Percentiles rank a stretch among this genome's conserved stretches.
phyloP scores from a whole-genome alignment of 2,329 filamentous ascomycete genomes.

The Didymella glomerata region DNA sequence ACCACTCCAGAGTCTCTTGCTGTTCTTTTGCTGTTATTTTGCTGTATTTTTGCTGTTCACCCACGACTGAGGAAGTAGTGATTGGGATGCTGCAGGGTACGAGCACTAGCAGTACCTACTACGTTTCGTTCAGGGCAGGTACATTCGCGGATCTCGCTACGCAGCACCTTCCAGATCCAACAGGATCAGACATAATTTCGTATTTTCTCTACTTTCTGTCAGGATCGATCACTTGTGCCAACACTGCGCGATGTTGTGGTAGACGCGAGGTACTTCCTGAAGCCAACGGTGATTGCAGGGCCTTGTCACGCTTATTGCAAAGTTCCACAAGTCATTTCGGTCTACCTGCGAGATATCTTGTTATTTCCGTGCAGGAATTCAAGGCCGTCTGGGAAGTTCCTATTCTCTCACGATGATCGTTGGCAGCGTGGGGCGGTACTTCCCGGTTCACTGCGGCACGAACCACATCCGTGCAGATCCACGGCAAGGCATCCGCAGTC shows the following conservation, averaged over 20 bases:
- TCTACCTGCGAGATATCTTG: neutral
- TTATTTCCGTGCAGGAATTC: neutral
- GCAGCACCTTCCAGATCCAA: neutral
- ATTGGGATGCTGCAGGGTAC: neutral
- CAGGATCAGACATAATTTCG: neutral
- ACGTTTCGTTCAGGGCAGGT: neutral
- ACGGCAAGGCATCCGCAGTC: neutral
- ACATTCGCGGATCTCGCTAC: neutral
- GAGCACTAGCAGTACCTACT: neutral
- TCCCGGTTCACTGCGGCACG: conserved; percentile 1
- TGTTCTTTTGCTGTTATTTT: too few relatives aligned
- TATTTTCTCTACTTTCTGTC: neutral
- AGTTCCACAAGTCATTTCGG: neutral
- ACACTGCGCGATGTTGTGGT: neutral
- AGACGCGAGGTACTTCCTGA: neutral
- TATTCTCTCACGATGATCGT: neutral
- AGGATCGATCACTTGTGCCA: neutral
- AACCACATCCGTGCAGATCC: conserved; percentile 6
- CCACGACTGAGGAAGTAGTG: too few relatives aligned
- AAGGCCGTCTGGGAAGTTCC: neutral
- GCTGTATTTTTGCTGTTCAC: too few relatives aligned
- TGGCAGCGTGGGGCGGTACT: neutral
- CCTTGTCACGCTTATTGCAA: neutral
- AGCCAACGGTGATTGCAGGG: neutral
- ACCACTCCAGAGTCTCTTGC: too few relatives aligned